Conservation (phyloP, 1,139 yeast species). For the Suhomyces bolitotheri region DNA sequence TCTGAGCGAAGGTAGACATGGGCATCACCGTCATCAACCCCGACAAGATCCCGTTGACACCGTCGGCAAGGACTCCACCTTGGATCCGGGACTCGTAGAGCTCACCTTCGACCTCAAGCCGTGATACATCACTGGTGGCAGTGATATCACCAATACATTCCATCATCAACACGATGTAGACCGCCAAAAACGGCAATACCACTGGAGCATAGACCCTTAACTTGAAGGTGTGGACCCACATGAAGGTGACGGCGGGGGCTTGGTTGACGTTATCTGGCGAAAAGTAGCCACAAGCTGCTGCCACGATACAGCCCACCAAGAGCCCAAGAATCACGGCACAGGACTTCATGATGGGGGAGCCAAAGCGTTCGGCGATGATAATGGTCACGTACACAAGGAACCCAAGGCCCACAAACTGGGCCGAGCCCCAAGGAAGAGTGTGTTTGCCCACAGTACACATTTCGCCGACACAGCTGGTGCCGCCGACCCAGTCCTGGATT, state of each 20-base stretch:
- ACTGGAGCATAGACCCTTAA: constrained; percentile 77
- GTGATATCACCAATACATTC: constrained; percentile 93
- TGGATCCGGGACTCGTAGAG: constrained; percentile 81
- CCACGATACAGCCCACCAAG: constrained; percentile 85
- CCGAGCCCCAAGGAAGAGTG: constrained; percentile 76
- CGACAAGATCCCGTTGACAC: constrained; percentile 67
- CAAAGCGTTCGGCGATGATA: constrained; percentile 77
- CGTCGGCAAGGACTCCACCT: constrained; percentile 89
- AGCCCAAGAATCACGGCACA: constrained; percentile 87
- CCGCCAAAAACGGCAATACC: constrained; percentile 79
- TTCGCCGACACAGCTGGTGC: constrained; percentile 63
- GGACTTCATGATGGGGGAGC: constrained; percentile 92
- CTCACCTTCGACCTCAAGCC: constrained; percentile 79
- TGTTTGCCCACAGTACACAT: constrained; percentile 51
- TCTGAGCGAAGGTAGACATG: constrained; percentile 87
- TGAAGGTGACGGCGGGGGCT: constrained; percentile 83
- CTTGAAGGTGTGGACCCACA: constrained; percentile 85
- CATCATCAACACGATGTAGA: constrained; percentile 78
- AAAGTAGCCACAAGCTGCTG: constrained; percentile 88
- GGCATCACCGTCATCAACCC: constrained; percentile 80
- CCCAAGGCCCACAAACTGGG: constrained; percentile 82
- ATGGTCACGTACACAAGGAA: constrained; percentile 76
- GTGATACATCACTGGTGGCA: constrained; percentile 87
- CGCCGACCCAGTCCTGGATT: constrained; percentile 85
- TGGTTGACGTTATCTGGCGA: constrained; percentile 49